Evolutionary conservation across 331 rosid species (phyloP), one percentile per base, ranked within the genome.

Genomic region (Malus hybrid): DNA sequence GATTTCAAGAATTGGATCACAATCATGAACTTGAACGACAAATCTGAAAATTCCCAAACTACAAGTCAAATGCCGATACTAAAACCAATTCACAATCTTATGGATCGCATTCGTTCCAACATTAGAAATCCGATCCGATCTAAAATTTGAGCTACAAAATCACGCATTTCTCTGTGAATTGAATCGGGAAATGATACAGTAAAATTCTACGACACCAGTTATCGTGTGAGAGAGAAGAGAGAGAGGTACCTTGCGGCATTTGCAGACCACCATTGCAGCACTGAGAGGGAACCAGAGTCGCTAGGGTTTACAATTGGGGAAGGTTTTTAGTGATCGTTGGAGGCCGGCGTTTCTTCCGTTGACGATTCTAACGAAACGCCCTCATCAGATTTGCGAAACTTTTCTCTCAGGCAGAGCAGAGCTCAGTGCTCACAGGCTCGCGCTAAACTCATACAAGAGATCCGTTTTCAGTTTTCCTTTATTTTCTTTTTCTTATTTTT

Each of bases 261-360:
- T 95, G 93, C 99, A 95, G 91, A 95, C 99, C 89, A 95, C 99
- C 99, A 95, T 95, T 85, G 90, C 93, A 88, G 83, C 75, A 42
- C 48, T 10, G 48, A 42, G 82, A 59, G 74, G 10, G 81, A 12
- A 62, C 31, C n/a, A 56, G 29, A 82, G 86, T 67, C 76, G 81
- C 73, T 68, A 72, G 56, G 55, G 76, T 33, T 72, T 34, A 33
- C n/a, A 10, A 44, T 36, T 57, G 20, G 15, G 66, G 8, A 14
- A 50, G 59, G 61, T 28, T 22, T 76, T 55, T 19, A 10, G 33
- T 8, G 44, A 73, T 46, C 44, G 70, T 67, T 66, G 70, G 36
- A 29, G 24, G 22, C 3, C 46, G 10, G 4, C 29, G 64, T 39
- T 12, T 24, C 18, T 39, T 13, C 24, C 8, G 54, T 24, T 52